Evolutionary conservation across 306 rosid genomes (phyloP), one percentile per base, ranked within the genome.

Genomic region (Sindora glabra): DNA sequence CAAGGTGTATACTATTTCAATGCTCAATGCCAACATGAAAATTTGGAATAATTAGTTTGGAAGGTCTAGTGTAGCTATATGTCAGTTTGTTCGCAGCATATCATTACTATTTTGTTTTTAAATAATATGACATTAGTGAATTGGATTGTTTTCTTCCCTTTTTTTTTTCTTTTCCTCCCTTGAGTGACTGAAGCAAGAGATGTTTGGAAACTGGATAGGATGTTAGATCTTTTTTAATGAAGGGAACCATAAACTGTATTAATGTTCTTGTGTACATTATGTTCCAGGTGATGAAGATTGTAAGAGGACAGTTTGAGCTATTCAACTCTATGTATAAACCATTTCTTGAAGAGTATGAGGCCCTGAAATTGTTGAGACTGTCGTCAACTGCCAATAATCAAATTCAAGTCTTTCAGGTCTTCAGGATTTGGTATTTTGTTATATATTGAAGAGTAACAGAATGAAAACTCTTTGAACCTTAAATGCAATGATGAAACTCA

Each of bases 281-380:
- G 33, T 33, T 48, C 53, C 77, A 91, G 98, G 95, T 86, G 69
- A 80, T 72, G 74, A 92, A 88, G 81, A 92, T 92, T 59, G 95
- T 89, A 27, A 50, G 65, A 21, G 95, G 95, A 47, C 95, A 92
- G 65, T 83, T 78, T 74, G 76, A 76, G 64, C 71, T 80, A 52
- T 92, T 92, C 73, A 89, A 53, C 62, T 74, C 78, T 0, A 92
- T 80, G 76, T 89, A 92, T 72, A 82, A 65, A 70, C 95, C 96
- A 36, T 76, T 77, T 81, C 85, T 92, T 44, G 83, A 86, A 70
- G 87, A 88, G 68, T 79, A 62, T 17, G 83, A 88, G 68, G 71
- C 84, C 54, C 78, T 78, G 67, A 86, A 77, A 62, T 70, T 92
- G 44, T 50, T 88, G 77, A 78, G 84, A 50, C 73, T 76, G 63